Conservation (phyloP, 768 basidiomycete species). For the Suillus ampliporus region DNA sequence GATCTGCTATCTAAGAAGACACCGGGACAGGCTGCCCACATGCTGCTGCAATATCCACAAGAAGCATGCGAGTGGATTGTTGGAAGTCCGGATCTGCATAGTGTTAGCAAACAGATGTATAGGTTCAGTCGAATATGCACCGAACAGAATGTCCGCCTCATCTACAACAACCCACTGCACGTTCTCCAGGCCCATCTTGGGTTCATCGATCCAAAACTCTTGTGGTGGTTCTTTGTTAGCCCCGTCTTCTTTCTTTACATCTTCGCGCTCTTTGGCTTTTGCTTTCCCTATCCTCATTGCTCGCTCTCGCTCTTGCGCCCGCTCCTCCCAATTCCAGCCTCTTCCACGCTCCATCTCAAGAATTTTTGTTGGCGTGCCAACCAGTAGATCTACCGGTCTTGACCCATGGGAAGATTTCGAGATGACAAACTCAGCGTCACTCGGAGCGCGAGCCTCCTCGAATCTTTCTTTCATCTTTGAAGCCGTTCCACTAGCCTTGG, state of each 20-base stretch:
- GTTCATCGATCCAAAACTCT: constrained; percentile 50
- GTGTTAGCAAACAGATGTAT: constrained; percentile 6
- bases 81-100: constrained; percentile 80
- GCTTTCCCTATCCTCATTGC: constrained; percentile 29
- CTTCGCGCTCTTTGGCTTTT: constrained; percentile 34
- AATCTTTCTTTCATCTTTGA: constrained; percentile 53
- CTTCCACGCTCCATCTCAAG: constrained; percentile 62
- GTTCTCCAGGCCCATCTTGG: constrained; percentile 66
- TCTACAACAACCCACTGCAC: constrained; percentile 92
- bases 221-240: constrained; percentile 20
- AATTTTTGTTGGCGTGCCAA: constrained; percentile 69
- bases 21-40: constrained; percentile 38
- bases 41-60: constrained; percentile 73
- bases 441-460: constrained; percentile 18
- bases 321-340: constrained; percentile 55
- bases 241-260: constrained; percentile 30
- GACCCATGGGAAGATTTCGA: constrained; percentile 23
- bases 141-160: constrained; percentile 90
- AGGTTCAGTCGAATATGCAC: constrained; percentile 44
- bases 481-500: constrained; percentile 44
- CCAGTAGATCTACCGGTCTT: constrained; percentile 55
- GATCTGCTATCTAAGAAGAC: too few relatives aligned
- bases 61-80: constrained; percentile 68
- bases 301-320: constrained; percentile 29
- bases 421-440: constrained; percentile 33